A percentile compares a stretch with the other conserved stretches of the same genome.
phyloP scores from a whole-genome alignment of 768 basidiomycete species.

The Suillus hirtellus region DNA sequence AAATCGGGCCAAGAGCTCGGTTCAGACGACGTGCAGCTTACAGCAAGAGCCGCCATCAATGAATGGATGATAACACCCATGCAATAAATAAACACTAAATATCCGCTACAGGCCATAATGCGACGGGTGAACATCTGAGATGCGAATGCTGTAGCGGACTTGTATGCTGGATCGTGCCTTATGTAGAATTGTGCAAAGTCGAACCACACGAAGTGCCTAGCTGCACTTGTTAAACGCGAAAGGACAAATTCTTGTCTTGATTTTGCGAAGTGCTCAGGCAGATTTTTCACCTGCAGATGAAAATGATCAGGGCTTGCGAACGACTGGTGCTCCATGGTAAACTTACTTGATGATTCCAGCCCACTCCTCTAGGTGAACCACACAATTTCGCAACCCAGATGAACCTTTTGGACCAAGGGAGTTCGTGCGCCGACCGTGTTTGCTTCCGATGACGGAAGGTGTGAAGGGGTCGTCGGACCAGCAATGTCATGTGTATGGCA shows the following conservation, averaged over 20 bases:
- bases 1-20: constrained; percentile 41
- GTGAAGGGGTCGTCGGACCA: constrained; percentile 29
- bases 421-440: constrained; percentile 9
- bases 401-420: constrained; percentile 23
- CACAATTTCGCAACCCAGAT: constrained; percentile 34
- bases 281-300: constrained; percentile 5
- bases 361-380: constrained; percentile 35
- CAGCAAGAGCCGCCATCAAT: constrained; percentile 11
- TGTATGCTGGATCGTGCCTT: constrained; percentile 15
- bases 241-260: constrained; percentile 27
- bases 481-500: constrained; percentile 30
- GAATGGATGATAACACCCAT: background rate
- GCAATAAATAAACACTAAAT: constrained; percentile 4
- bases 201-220: constrained; percentile 16
- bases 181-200: constrained; percentile 18
- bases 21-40: constrained; percentile 21
- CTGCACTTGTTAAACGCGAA: constrained; percentile 16
- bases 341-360: constrained; percentile 35
- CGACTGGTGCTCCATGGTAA: constrained; percentile 18
- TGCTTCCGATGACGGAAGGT: constrained; percentile 24
- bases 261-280: constrained; percentile 14
- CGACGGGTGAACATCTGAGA: constrained; percentile 5
- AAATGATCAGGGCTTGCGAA: background rate
- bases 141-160: constrained; percentile 5
- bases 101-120: background rate